These are phyloP conservation scores for Ophiostoma ips DNA, from an alignment of 2,329 filamentous ascomycete species.

Conservation along the genomic window DNA sequence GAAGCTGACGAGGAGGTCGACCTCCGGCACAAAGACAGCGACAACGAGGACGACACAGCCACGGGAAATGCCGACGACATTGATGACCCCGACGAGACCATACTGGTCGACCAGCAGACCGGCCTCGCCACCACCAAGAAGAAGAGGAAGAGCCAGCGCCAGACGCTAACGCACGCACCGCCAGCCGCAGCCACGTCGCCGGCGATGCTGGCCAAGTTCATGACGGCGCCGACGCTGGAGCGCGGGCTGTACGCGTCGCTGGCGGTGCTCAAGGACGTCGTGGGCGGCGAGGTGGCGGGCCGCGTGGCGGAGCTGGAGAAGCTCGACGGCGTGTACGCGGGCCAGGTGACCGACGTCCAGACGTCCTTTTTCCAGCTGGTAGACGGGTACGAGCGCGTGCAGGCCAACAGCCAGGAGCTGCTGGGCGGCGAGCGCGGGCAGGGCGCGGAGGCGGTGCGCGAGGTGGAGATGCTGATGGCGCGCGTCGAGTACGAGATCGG, in stretches of 20 bases:
- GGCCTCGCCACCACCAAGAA: not conserved
- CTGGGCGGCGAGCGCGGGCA: conserved; percentile 54
- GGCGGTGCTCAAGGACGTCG: conserved; percentile 32
- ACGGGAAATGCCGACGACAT: not conserved
- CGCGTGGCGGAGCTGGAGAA: conserved; percentile 42
- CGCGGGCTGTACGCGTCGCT: conserved; percentile 40
- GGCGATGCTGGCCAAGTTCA: conserved; percentile 20
- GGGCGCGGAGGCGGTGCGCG: conserved; percentile 58
- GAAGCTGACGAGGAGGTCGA: conserved; percentile 14
- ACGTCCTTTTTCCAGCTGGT: conserved; percentile 53
- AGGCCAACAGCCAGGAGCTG: conserved; percentile 53
- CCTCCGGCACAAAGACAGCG: conserved; percentile 9
- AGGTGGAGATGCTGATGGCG: conserved; percentile 66
- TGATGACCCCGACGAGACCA: not conserved
- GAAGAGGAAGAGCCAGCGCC: not conserved
- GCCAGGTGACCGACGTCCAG: conserved; percentile 52
- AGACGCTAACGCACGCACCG: not conserved
- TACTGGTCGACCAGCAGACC: not conserved
- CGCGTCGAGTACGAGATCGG: conserved; percentile 89
- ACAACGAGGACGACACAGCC: conserved; percentile 14
- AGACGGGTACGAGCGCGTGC: conserved; percentile 55
- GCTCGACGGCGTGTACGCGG: conserved; percentile 48
- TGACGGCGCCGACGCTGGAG: conserved; percentile 36
- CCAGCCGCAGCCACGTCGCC: not conserved
- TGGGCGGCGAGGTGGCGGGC: conserved; percentile 47